A percentile compares a stretch with the other conserved stretches of the same genome.
Conservation (phyloP, 139 green algal species). For the Diplosphaera chodatii region DNA sequence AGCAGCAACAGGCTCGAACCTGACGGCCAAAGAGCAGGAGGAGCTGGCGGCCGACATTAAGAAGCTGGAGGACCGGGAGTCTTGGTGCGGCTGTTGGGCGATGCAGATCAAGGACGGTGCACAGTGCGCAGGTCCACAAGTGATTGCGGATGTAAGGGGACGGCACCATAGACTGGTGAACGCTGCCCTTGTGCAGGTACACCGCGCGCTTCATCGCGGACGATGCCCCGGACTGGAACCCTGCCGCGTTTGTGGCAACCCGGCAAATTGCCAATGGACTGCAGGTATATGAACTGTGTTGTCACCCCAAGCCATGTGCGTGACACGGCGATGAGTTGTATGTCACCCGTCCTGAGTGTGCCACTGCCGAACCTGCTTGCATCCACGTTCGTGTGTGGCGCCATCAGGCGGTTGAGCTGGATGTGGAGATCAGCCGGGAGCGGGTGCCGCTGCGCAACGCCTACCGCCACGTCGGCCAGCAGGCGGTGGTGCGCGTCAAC, state of each 20-base stretch:
- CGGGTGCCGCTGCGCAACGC: conserved; percentile 69
- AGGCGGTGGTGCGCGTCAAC: conserved; percentile 51
- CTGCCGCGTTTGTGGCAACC: conserved; percentile 40
- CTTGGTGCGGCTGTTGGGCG: not conserved
- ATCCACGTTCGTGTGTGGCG: too few relatives aligned
- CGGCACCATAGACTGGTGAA: too few relatives aligned
- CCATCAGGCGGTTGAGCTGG: conserved; percentile 49
- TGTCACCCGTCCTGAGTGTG: too few relatives aligned
- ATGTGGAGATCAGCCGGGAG: conserved; percentile 68
- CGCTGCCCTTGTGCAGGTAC: conserved; percentile 52
- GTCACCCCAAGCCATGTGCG: too few relatives aligned
- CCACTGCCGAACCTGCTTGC: too few relatives aligned
- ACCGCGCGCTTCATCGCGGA: conserved; percentile 50
- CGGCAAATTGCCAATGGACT: conserved; percentile 21
- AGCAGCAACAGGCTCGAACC: not conserved
- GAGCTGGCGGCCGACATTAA: not conserved
- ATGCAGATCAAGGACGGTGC: too few relatives aligned
- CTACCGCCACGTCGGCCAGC: conserved; percentile 66
- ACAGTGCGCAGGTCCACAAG: too few relatives aligned
- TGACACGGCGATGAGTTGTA: too few relatives aligned
- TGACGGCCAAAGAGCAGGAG: not conserved
- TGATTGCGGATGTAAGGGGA: too few relatives aligned
- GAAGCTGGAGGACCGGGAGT: not conserved
- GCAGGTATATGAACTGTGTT: not conserved
- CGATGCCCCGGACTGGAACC: conserved; percentile 75